phyloP scores from a whole-genome alignment of 2,329 filamentous ascomycete species.

The Colletotrichum theobromicola region DNA sequence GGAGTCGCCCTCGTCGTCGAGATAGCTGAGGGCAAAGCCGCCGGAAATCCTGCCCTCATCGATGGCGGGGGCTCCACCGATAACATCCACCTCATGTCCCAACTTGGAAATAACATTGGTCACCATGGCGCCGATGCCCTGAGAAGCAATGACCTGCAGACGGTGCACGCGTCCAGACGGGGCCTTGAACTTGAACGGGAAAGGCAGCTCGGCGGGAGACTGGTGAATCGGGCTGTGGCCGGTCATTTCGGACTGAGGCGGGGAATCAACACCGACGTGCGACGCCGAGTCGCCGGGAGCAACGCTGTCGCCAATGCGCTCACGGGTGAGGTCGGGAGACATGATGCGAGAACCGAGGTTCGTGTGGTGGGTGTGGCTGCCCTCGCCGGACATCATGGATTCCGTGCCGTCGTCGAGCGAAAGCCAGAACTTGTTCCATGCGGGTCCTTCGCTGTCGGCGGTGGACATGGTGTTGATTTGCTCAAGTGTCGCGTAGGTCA shows the following conservation, averaged over 20 bases:
- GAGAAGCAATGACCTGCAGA: constrained; percentile 80
- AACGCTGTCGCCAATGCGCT: constrained; percentile 79
- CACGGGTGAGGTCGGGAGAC: constrained; percentile 78
- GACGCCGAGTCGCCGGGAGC: constrained; percentile 94
- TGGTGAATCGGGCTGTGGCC: constrained; percentile 57
- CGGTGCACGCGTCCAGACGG: constrained; percentile 94
- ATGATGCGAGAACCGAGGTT: constrained; percentile 75
- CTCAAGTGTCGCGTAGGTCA: constrained; percentile 97
- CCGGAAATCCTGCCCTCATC: constrained; percentile 80
- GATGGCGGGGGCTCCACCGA: constrained; percentile 80
- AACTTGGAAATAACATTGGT: constrained; percentile 82
- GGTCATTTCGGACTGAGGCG: constrained; percentile 67
- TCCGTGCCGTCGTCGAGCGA: constrained; percentile 94
- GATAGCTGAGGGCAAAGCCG: constrained; percentile 92
- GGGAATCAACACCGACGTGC: constrained; percentile 83
- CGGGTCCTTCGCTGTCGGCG: constrained; percentile 88
- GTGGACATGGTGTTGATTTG: constrained; percentile 96
- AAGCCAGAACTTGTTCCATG: constrained; percentile 99
- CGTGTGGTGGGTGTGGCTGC: constrained; percentile 70
- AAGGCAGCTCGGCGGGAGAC: constrained; percentile 74
- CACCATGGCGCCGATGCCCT: constrained; percentile 83
- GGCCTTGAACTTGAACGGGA: constrained; percentile 99
- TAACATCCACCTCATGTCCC: constrained; percentile 78
- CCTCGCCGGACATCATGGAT: constrained; percentile 93
- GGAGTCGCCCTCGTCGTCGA: constrained; percentile 96